Evolutionary conservation across 768 basidiomycete species (phyloP), one percentile per base, ranked within the genome.

Genomic region (Mycena venus): DNA sequence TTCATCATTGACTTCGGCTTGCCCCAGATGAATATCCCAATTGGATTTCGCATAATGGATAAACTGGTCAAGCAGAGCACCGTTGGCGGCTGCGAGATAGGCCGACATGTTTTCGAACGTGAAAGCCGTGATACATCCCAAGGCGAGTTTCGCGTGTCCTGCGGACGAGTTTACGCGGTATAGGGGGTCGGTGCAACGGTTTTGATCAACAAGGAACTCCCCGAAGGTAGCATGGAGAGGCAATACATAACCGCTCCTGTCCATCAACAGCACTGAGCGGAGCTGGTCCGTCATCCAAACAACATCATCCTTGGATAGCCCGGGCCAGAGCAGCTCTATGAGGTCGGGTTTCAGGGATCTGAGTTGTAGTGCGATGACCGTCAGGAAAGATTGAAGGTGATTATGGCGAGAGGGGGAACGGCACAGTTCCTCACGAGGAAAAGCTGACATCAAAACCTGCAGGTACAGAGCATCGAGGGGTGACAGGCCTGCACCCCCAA

Each of bases 241-340:
- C 19, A 58, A 40, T 6, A 68, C 40, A 21, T 8, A 17, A 19
- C 38, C 40, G n/a, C 44, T 4, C 11, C 42, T 42, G 40, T 68
- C 40, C 1, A 68, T 44, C 55, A 68, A 42, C 25, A 68, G 38
- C 27, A 19, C 55, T n/a, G 66, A 58, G 58, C 66, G 66, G 40
- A 68, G 55, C 29, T 21, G 66, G 27, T 68, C 66, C 14, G 66
- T 42, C 53, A 68, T 58, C 66, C 66, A 58, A 25, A 68, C 40
- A 21, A 68, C 58, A 6, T 68, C 38, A 42, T 56, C 40, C 38
- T 29, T 68, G 12, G 25, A 6, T 5, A 68, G 38, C 44, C 40
- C 34, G 14, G 19, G 15, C 38, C 15, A 14, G 55, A 68, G 2
- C 25, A 68, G 25, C 14, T 27, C 55, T 55, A 58, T 42, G 11